These are phyloP conservation scores for Leccinellum luteum DNA, from an alignment of 768 basidiomycete species.

Conservation along the genomic window DNA sequence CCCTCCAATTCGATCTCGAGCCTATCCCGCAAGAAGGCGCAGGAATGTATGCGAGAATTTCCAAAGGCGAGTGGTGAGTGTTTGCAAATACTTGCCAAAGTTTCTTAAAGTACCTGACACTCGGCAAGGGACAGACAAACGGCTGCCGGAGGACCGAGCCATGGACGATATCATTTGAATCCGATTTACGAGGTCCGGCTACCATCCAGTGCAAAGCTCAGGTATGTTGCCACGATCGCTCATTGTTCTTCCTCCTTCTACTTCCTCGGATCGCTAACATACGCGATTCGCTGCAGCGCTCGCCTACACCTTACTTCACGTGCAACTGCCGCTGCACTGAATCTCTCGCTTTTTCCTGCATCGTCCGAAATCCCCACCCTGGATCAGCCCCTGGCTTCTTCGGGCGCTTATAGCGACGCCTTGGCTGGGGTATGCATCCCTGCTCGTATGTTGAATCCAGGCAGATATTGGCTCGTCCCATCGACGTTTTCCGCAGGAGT, in stretches of 20 bases:
- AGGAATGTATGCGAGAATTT: constrained; percentile 75
- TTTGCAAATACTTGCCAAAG: not conserved
- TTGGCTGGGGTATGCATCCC: constrained; percentile 69
- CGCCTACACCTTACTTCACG: constrained; percentile 61
- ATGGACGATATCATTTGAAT: constrained; percentile 61
- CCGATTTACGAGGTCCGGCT: constrained; percentile 66
- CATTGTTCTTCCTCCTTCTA: constrained; percentile 24
- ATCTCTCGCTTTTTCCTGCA: constrained; percentile 56
- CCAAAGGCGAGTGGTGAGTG: constrained; percentile 74
- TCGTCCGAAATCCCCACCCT: constrained; percentile 20
- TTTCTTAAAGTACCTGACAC: not conserved
- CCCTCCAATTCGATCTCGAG: constrained; percentile 56
- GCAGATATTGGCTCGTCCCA: constrained; percentile 71
- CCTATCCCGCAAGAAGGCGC: constrained; percentile 83
- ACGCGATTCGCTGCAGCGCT: constrained; percentile 41
- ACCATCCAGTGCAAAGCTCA: constrained; percentile 50
- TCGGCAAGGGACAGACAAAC: constrained; percentile 48
- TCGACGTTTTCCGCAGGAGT: constrained; percentile 69
- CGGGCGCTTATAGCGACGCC: constrained; percentile 77
- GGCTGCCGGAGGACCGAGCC: constrained; percentile 70
- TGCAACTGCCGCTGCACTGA: constrained; percentile 46
- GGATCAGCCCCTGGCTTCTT: constrained; percentile 55
- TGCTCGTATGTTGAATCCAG: constrained; percentile 46
- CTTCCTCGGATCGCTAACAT: constrained; percentile 4
- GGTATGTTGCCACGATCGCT: constrained; percentile 39